Base-by-base conservation (phyloP, 495 filamentous ascomycete species). In the Aspergillus avenaceus region DNA sequence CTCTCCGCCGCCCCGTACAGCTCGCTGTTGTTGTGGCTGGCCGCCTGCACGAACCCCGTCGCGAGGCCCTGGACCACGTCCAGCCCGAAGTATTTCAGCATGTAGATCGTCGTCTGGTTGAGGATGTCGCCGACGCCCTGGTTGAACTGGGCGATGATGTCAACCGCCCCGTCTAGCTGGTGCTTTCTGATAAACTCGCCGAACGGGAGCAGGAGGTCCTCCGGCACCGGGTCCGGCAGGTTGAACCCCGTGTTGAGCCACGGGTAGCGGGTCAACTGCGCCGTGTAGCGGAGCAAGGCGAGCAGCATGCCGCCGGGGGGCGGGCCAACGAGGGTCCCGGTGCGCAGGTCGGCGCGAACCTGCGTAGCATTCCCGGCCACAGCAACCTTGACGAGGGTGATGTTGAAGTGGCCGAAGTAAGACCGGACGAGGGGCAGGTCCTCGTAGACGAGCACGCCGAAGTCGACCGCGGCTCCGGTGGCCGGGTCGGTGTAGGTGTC, bases 181-280 rank as follows among this genome's bases (percentile, higher is more conserved):
- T 23, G 44, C 62, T 77, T 76, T 26, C 47, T 53, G 8, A 74
- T 46, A 49, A 72, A 78, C 8, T 73, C 61, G 1, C 63, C 58
- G 50, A 73, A 77, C 18, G 73, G 61, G 8, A 78, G 54, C 7
- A 74, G 60, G 7, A 80, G 58, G 19, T 78, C 76, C 14, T 61
- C 65, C 0, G 76, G 75, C 0, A 78, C 64, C 1, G 72, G 66
- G 28, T 72, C 41, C 2, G 72, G 70, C 3, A 79, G 62, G 44
- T 71, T 56, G 22, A 62, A 63, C 3, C 71, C 73, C n/a, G 59
- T 41, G 31, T 66, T 57, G 4, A 78, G 55, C 23, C 60, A 66
- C 0, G 73, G 63, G 50, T 77, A 77, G 38, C 71, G 67, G 22
- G 51, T 47, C 7, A 72, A 49, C 24, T 67, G 52, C 7, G 50